A percentile compares a stretch with the other conserved stretches of the same genome.
Evolutionary conservation across 2,329 filamentous ascomycete genomes (phyloP).

Genomic region (Penicillium sp.): DNA sequence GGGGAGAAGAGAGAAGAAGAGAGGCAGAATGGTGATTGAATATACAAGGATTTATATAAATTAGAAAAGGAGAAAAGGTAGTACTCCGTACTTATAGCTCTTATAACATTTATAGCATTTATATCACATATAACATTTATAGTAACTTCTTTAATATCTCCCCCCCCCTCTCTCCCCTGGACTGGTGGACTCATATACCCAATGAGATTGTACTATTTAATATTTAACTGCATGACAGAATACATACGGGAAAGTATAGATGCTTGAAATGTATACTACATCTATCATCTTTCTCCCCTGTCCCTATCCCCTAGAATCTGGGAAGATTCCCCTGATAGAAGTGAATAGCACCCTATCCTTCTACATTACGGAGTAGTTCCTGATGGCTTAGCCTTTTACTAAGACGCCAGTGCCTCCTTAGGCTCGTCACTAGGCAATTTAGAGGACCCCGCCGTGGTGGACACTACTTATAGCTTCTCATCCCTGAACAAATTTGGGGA

Average conservation of each 20-base stretch:
- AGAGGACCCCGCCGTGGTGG: slow-evolving; percentile 14
- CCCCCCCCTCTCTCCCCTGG: neutral
- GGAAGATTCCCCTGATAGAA: neutral
- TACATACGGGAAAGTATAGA: too few relatives aligned
- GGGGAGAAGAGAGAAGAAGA: neutral
- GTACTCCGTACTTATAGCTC: neutral
- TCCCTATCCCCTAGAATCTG: neutral
- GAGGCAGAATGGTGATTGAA: neutral
- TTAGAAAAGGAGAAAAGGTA: neutral
- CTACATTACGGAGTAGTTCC: neutral
- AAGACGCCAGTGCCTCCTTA: slow-evolving; percentile 6
- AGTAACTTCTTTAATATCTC: neutral
- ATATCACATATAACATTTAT: neutral
- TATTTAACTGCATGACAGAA: neutral
- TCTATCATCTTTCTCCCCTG: neutral
- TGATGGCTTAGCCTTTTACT: neutral
- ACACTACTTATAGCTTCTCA: neutral
- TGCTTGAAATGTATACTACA: neutral
- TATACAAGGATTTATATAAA: neutral
- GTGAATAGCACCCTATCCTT: slow-evolving; percentile 6
- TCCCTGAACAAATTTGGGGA: neutral
- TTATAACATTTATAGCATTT: neutral
- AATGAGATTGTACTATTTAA: neutral
- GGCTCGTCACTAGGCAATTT: neutral
- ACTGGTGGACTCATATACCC: slow-evolving; percentile 1